These are phyloP conservation scores for Lathyrus aphaca DNA, from an alignment of 306 rosid genomes.

Conservation along the genomic window DNA sequence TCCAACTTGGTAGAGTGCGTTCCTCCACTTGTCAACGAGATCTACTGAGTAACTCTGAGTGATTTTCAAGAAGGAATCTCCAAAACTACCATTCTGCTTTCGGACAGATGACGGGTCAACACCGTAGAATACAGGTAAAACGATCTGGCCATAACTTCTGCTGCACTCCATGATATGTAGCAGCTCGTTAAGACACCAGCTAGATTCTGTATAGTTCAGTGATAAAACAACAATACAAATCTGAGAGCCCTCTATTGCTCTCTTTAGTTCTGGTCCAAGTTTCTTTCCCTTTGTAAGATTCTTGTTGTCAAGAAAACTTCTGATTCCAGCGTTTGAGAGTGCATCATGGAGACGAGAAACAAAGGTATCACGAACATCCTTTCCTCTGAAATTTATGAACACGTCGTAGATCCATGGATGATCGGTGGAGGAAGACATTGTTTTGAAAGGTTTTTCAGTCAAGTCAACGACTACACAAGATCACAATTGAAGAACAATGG, in stretches of 20 bases:
- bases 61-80: too few species aligned
- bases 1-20: neutral
- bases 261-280: neutral
- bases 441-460: neutral
- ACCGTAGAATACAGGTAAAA: neutral
- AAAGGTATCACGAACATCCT: neutral
- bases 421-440: neutral
- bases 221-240: slow-evolving; percentile 24
- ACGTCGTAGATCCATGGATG: slow-evolving; percentile 1
- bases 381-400: slow-evolving; percentile 28
- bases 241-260: neutral
- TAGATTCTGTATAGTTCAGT: neutral
- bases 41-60: too few species aligned
- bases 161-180: neutral
- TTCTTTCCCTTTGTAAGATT: neutral
- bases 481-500: neutral
- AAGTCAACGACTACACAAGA: neutral
- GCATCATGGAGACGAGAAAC: neutral
- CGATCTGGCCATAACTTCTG: neutral
- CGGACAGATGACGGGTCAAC: neutral
- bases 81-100: neutral
- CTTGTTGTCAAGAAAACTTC: neutral
- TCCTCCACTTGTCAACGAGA: neutral
- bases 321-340: neutral
- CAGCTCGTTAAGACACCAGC: slow-evolving; percentile 41